These are phyloP conservation scores for Penicillium coprophilum DNA, from an alignment of 495 filamentous ascomycete genomes.

Conservation along the genomic window DNA sequence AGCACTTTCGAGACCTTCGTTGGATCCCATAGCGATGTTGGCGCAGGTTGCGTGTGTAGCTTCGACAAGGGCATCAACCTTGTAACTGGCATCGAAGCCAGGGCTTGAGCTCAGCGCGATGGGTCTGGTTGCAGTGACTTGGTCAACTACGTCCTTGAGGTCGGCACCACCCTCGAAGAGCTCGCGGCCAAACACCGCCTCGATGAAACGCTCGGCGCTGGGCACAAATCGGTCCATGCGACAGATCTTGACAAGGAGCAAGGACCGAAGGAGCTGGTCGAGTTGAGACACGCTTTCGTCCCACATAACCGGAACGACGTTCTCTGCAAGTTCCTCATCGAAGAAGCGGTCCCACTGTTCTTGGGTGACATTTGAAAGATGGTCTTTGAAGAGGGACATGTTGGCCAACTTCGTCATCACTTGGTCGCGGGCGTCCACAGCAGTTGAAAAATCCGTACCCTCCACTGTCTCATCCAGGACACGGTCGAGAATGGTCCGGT, in stretches of 20 bases:
- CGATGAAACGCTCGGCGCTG: conserved; percentile 82
- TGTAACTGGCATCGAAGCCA: conserved; percentile 98
- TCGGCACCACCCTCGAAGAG: conserved; percentile 81
- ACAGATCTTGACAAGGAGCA: conserved; percentile 91
- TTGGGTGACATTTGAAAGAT: conserved; percentile 58
- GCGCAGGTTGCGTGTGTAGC: conserved; percentile 76
- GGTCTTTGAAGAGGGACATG: conserved; percentile 71
- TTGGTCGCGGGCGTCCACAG: conserved; percentile 61
- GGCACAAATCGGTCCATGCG: conserved; percentile 94
- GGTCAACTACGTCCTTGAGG: conserved; percentile 76
- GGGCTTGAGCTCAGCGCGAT: conserved; percentile 91
- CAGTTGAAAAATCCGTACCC: conserved; percentile 74
- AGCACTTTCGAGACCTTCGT: conserved; percentile 84
- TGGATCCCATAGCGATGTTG: conserved; percentile 98
- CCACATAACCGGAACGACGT: conserved; percentile 78
- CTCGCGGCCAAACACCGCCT: conserved; percentile 82
- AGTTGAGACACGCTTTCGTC: conserved; percentile 59
- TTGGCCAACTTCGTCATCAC: conserved; percentile 66
- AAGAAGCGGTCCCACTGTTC: conserved; percentile 79
- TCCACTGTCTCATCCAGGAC: conserved; percentile 78
- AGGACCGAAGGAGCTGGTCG: conserved; percentile 77
- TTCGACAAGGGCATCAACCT: conserved; percentile 93
- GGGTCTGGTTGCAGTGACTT: conserved; percentile 80
- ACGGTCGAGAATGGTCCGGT: conserved; percentile 79
- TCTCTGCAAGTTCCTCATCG: conserved; percentile 82